Evolutionary conservation across 805 yeast species (phyloP).

Genomic region (Kluyveromyces lactis): DNA sequence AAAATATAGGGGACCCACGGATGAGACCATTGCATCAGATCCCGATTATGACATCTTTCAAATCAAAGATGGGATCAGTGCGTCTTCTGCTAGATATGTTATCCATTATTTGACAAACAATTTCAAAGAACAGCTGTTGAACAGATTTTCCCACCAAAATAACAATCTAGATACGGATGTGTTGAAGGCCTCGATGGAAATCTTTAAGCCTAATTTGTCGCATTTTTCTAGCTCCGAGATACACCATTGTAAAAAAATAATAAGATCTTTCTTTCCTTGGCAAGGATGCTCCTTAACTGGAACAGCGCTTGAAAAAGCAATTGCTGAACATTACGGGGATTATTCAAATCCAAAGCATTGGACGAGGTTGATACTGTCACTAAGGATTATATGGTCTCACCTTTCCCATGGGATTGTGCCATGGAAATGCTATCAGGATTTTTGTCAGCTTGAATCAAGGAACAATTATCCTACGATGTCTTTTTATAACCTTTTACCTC

Average conservation of each 20-base stretch:
- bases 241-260: conserved; percentile 18
- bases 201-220: conserved; percentile 31
- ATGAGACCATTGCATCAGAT: conserved; percentile 6
- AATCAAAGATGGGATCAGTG: conserved; percentile 19
- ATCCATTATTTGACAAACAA: conserved; percentile 28
- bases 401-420: conserved; percentile 30
- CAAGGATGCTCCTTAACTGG: conserved; percentile 32
- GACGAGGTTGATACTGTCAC: conserved; percentile 19
- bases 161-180: conserved; percentile 8
- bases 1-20: conserved; percentile 15
- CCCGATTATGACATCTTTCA: conserved; percentile 14
- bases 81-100: conserved; percentile 29
- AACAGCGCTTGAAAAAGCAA: conserved; percentile 18
- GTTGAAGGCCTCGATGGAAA: conserved; percentile 20
- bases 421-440: conserved; percentile 28
- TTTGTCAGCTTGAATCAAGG: conserved; percentile 19
- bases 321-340: conserved; percentile 13
- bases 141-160: conserved; percentile 12
- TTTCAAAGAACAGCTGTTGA: conserved; percentile 17
- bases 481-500: conserved; percentile 30
- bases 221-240: conserved; percentile 29
- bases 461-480: conserved; percentile 21
- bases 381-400: conserved; percentile 29
- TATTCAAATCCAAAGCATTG: conserved; percentile 12
- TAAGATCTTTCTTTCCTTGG: conserved; percentile 29